A percentile compares a stretch with the other conserved stretches of the same genome.
phyloP scores from a whole-genome alignment of 805 yeast species.

The Starmerella tilneyi region DNA sequence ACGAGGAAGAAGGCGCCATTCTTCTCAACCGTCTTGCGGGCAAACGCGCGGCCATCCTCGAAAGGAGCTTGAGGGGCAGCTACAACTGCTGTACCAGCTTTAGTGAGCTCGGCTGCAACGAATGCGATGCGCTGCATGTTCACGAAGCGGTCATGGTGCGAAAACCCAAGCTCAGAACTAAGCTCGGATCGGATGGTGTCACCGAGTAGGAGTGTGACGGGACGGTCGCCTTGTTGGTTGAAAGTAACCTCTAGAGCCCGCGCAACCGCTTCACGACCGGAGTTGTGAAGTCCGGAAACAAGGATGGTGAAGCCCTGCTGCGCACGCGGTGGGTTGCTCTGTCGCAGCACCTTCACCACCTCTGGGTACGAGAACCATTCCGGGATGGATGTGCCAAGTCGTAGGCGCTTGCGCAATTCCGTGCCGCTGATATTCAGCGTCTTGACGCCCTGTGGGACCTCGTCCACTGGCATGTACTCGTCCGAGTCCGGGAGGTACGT shows the following conservation, averaged over 20 bases:
- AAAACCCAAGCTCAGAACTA: slow-evolving; percentile 36
- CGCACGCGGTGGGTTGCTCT: slow-evolving; percentile 84
- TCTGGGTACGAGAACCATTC: slow-evolving; percentile 97
- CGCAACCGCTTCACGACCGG: slow-evolving; percentile 56
- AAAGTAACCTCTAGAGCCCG: slow-evolving; percentile 81
- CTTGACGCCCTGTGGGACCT: slow-evolving; percentile 65
- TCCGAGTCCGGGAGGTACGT: slow-evolving; percentile 92
- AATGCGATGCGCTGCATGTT: slow-evolving; percentile 44
- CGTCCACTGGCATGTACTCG: slow-evolving; percentile 89
- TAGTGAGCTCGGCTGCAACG: slow-evolving; percentile 63
- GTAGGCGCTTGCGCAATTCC: slow-evolving; percentile 77
- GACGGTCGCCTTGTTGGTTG: slow-evolving; percentile 83
- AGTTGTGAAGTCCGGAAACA: slow-evolving; percentile 48
- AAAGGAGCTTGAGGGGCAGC: slow-evolving; percentile 47
- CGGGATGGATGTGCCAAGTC: slow-evolving; percentile 80
- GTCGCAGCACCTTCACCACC: slow-evolving; percentile 82
- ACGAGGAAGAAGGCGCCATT: slow-evolving; percentile 44
- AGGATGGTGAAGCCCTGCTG: slow-evolving; percentile 79
- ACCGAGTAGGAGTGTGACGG: slow-evolving; percentile 50
- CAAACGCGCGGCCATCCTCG: slow-evolving; percentile 36
- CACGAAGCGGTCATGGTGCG: slow-evolving; percentile 34
- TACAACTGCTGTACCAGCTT: slow-evolving; percentile 89
- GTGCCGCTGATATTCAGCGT: slow-evolving; percentile 93
- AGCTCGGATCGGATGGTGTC: slow-evolving; percentile 36
- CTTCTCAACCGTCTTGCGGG: slow-evolving; percentile 39